phyloP scores from a whole-genome alignment of 768 basidiomycete genomes.

The Tylopilus sp. region DNA sequence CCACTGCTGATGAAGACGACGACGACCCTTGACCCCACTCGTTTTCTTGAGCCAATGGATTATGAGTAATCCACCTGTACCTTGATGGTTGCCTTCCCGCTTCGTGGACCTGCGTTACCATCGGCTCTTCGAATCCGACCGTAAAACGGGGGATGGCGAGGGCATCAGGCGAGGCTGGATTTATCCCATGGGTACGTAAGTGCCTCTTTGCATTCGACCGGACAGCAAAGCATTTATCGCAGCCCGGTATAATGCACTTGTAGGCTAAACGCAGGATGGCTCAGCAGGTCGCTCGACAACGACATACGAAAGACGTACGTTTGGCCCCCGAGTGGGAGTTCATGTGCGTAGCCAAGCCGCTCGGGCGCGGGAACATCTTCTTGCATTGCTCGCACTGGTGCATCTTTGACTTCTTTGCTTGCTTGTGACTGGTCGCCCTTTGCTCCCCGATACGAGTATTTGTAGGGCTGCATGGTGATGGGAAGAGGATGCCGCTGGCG shows the following conservation, averaged over 20 bases:
- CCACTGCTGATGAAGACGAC: conserved; percentile 9
- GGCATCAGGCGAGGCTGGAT: conserved; percentile 20
- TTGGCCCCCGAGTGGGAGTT: conserved; percentile 50
- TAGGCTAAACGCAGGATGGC: conserved; percentile 13
- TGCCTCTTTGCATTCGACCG: conserved; percentile 81
- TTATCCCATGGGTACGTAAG: conserved; percentile 68
- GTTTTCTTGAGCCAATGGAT: conserved; percentile 28
- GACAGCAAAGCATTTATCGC: conserved; percentile 68
- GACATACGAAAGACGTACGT: conserved; percentile 30
- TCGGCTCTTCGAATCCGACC: conserved; percentile 44
- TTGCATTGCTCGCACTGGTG: conserved; percentile 44
- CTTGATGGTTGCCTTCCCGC: conserved; percentile 34
- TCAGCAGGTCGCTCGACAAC: conserved; percentile 7
- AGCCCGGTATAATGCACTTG: conserved; percentile 56
- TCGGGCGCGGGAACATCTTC: conserved; percentile 48
- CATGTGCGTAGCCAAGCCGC: conserved; percentile 51
- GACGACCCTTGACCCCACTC: conserved; percentile 25
- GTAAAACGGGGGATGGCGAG: conserved; percentile 29
- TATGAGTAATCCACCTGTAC: conserved; percentile 42
- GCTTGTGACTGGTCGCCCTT: conserved; percentile 8
- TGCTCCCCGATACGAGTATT: conserved; percentile 8
- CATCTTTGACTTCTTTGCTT: conserved; percentile 44
- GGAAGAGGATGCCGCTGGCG: conserved; percentile 3
- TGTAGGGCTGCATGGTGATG: conserved; percentile 7
- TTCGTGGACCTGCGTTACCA: conserved; percentile 43